Evolutionary conservation across 2,329 filamentous ascomycete species (phyloP).

Genomic region (Penicillium brasilianum): DNA sequence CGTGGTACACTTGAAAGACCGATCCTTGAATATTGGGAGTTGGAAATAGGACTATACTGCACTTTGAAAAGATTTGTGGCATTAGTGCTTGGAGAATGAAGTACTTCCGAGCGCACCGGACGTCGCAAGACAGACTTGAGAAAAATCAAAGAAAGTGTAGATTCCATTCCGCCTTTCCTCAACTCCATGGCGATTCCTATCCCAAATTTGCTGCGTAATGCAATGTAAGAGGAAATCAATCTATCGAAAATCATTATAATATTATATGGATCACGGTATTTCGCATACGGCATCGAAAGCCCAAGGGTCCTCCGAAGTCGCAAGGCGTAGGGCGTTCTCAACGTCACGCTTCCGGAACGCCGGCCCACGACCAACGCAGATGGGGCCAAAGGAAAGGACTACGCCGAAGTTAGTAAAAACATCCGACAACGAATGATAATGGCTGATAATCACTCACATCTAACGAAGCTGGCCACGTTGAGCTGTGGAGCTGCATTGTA

Average conservation of each 20-base stretch:
- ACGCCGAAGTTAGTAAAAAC: neutral
- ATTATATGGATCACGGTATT: neutral
- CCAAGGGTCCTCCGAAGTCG: slow-evolving; percentile 26
- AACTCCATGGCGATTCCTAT: neutral
- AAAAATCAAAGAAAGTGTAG: neutral
- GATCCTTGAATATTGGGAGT: neutral
- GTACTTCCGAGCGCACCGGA: neutral
- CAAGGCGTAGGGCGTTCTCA: slow-evolving; percentile 27
- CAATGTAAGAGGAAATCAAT: neutral
- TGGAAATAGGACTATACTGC: neutral
- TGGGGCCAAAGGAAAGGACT: slow-evolving; percentile 24
- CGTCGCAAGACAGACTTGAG: neutral
- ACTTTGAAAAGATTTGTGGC: neutral
- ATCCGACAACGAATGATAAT: neutral
- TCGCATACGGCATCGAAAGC: slow-evolving; percentile 6
- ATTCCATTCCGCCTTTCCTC: neutral
- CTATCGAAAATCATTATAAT: neutral
- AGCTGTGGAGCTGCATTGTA: slow-evolving; percentile 16
- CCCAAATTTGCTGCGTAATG: neutral
- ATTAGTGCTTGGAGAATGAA: neutral
- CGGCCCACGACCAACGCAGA: slow-evolving; percentile 33
- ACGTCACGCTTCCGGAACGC: slow-evolving; percentile 29
- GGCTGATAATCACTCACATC: slow-evolving; percentile 21
- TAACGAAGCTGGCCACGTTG: slow-evolving; percentile 23
- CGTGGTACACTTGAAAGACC: neutral